Conservation (phyloP, 495 filamentous ascomycete genomes). For the Tuber magnatum region DNA sequence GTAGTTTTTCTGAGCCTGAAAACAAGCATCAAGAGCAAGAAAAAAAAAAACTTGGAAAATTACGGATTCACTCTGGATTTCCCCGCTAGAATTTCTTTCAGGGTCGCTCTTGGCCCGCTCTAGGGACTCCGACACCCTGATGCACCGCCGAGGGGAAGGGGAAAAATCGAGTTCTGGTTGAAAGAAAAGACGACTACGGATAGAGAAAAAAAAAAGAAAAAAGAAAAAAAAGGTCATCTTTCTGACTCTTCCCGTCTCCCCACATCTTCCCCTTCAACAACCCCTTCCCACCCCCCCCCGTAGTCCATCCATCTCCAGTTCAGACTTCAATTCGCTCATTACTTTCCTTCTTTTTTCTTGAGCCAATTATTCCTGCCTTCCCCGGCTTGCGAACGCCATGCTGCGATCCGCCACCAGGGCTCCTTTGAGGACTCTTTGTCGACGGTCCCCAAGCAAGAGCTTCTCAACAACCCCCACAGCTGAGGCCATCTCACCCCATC, state of each 20-base stretch:
- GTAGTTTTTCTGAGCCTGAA: background rate
- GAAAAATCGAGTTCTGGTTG: background rate
- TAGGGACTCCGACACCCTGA: background rate
- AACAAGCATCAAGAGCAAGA: background rate
- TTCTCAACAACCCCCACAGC: slow-evolving; percentile 31
- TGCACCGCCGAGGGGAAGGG: background rate
- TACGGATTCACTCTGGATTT: background rate
- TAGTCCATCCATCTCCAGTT: slow-evolving; percentile 15
- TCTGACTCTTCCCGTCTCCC: slow-evolving; percentile 16
- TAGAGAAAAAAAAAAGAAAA: slow-evolving; percentile 27
- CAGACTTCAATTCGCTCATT: slow-evolving; percentile 20
- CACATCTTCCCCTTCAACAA: slow-evolving; percentile 22
- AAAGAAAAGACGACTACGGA: background rate
- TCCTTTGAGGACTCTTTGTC: slow-evolving; percentile 25
- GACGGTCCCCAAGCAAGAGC: slow-evolving; percentile 26
- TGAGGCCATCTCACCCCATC: slow-evolving; percentile 36
- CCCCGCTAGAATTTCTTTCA: background rate
- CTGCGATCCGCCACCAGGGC: slow-evolving; percentile 33
- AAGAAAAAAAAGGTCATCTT: slow-evolving; percentile 18
- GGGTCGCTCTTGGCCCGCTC: background rate
- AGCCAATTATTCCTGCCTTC: slow-evolving; percentile 17
- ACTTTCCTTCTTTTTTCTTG: slow-evolving; percentile 21
- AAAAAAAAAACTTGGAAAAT: slow-evolving; percentile 4
- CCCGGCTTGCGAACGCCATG: slow-evolving; percentile 23
- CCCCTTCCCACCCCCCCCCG: slow-evolving; percentile 15